Evolutionary conservation across 2,329 filamentous ascomycete genomes (phyloP).

Genomic region (Alternaria dauci): DNA sequence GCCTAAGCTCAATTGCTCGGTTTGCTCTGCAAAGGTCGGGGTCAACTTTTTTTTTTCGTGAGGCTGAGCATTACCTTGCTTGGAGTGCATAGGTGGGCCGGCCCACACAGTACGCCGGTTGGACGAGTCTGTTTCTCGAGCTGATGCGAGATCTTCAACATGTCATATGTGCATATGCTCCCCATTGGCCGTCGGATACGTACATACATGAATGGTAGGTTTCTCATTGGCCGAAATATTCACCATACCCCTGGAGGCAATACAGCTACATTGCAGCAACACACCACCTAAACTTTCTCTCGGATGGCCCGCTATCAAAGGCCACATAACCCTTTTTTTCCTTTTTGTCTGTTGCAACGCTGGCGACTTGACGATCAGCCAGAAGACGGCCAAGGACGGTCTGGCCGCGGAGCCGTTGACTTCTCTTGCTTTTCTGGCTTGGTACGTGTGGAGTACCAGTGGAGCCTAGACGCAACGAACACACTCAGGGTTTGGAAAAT

Average conservation of each 20-base stretch:
- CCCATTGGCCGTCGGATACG: slow-evolving; percentile 29
- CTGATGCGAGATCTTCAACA: slow-evolving; percentile 30
- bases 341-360: slow-evolving; percentile 7
- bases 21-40: neutral
- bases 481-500: slow-evolving; percentile 25
- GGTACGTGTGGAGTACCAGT: slow-evolving; percentile 22
- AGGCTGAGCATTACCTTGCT: slow-evolving; percentile 24
- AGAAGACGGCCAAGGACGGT: slow-evolving; percentile 12
- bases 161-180: slow-evolving; percentile 25
- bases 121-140: slow-evolving; percentile 18
- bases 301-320: slow-evolving; percentile 9
- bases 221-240: slow-evolving; percentile 6
- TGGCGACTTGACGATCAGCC: slow-evolving; percentile 14
- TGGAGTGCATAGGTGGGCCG: slow-evolving; percentile 32
- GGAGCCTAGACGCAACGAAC: slow-evolving; percentile 24
- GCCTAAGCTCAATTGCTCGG: neutral
- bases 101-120: slow-evolving; percentile 31
- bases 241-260: neutral
- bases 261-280: neutral
- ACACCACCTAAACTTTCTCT: slow-evolving; percentile 4
- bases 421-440: slow-evolving; percentile 5
- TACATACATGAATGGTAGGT: slow-evolving; percentile 12
- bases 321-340: slow-evolving; percentile 14
- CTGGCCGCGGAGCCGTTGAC: slow-evolving; percentile 10
- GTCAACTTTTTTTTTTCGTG: slow-evolving; percentile 18